A percentile compares a stretch with the other conserved stretches of the same genome.
Conservation (phyloP, 192 early-diverging fungal genomes). For the Coemansia sp. region DNA sequence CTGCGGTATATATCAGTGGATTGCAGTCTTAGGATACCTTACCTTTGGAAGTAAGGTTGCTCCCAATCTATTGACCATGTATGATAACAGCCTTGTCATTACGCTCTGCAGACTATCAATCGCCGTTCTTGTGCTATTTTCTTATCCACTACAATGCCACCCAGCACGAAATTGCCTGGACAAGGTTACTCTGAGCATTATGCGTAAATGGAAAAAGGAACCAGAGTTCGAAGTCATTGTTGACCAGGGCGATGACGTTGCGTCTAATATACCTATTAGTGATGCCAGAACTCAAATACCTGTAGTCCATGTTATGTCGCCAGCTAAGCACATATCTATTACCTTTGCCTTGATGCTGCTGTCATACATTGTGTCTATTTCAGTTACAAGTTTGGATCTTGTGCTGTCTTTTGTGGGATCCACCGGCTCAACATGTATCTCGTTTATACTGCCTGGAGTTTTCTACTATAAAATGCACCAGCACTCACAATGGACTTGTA, state of each 20-base stretch:
- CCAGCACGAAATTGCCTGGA: conserved; percentile 86
- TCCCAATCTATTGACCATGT: conserved; percentile 77
- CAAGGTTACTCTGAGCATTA: conserved; percentile 65
- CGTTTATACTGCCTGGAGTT: conserved; percentile 91
- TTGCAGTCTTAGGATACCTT: conserved; percentile 90
- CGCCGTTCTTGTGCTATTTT: conserved; percentile 83
- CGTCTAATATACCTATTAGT: conserved; percentile 2
- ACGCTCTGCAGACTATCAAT: conserved; percentile 86
- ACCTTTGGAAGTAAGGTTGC: conserved; percentile 81
- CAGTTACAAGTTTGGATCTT: conserved; percentile 75
- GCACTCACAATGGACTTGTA: conserved; percentile 60
- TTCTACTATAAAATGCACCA: conserved; percentile 88
- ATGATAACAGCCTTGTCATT: conserved; percentile 58
- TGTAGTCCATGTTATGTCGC: conserved; percentile 43
- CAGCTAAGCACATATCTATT: conserved; percentile 60
- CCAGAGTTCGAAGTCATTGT: conserved; percentile 35
- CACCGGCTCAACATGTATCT: conserved; percentile 93
- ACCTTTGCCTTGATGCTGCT: conserved; percentile 67
- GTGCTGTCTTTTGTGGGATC: conserved; percentile 93
- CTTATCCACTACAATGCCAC: conserved; percentile 91
- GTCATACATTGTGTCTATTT: conserved; percentile 73
- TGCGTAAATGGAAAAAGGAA: conserved; percentile 32
- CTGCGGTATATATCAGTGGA: conserved; percentile 72
- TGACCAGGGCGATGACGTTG: conserved; percentile 5
- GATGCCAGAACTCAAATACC: conserved; percentile 26